Evolutionary conservation across 768 basidiomycete genomes (phyloP).

Genomic region (Hericium erinaceus): DNA sequence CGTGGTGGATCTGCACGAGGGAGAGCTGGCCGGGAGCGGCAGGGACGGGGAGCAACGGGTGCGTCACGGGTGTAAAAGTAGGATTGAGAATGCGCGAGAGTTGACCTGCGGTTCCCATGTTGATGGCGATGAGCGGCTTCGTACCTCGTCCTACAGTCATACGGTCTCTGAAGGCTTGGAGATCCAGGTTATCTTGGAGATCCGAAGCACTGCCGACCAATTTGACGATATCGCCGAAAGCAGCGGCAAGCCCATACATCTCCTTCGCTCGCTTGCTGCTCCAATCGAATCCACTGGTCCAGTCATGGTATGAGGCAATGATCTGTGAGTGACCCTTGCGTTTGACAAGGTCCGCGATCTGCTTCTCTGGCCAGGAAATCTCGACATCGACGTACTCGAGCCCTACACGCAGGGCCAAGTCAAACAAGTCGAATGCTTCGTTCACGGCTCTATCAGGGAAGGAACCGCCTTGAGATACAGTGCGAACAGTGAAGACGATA

Average conservation of each 20-base stretch:
- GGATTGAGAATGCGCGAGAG: conserved; percentile 82
- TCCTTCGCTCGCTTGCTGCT: conserved; percentile 52
- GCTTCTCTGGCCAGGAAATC: conserved; percentile 57
- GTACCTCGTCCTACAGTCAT: conserved; percentile 32
- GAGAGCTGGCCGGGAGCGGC: conserved; percentile 94
- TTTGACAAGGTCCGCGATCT: conserved; percentile 47
- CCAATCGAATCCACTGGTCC: conserved; percentile 83
- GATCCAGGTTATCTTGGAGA: conserved; percentile 69
- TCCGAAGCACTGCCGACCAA: conserved; percentile 77
- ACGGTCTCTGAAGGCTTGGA: conserved; percentile 61
- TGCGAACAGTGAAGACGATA: conserved; percentile 87
- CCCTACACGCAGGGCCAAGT: conserved; percentile 70
- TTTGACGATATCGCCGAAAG: conserved; percentile 84
- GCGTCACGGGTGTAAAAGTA: conserved; percentile 85
- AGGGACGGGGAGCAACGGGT: conserved; percentile 72
- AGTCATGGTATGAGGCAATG: conserved; percentile 94
- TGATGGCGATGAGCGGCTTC: conserved; percentile 90
- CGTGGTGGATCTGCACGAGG: conserved; percentile 76
- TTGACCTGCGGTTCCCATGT: conserved; percentile 86
- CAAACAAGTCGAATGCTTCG: conserved; percentile 66
- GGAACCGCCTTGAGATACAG: conserved; percentile 80
- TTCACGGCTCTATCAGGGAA: conserved; percentile 74
- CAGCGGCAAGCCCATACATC: conserved; percentile 57
- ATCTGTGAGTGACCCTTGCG: conserved; percentile 69
- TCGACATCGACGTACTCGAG: conserved; percentile 94